phyloP scores from a whole-genome alignment of 2,329 filamentous ascomycete species.

The Penicillium digitatum region DNA sequence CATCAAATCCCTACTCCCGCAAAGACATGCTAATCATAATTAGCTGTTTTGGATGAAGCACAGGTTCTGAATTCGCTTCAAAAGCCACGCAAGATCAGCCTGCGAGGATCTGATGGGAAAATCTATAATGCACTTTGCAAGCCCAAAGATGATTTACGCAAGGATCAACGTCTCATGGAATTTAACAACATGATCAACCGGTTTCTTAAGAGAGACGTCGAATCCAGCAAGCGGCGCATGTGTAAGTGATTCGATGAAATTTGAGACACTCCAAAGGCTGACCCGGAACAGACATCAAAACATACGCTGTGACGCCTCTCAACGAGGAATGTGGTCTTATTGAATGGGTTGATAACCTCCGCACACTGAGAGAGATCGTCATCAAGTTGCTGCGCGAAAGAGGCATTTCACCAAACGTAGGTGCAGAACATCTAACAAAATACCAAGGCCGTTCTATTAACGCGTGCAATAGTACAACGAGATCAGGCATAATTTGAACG shows the following conservation, averaged over 20 bases:
- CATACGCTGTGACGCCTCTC: conserved; percentile 91
- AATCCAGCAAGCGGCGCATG: conserved; percentile 81
- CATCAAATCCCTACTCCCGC: neutral
- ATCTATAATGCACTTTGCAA: conserved; percentile 91
- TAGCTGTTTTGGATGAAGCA: conserved; percentile 76
- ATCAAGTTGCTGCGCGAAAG: conserved; percentile 72
- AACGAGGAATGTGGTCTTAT: conserved; percentile 98
- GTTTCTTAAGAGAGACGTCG: conserved; percentile 83
- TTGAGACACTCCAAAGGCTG: conserved; percentile 5
- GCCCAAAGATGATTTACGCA: conserved; percentile 94
- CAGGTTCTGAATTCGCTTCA: conserved; percentile 86
- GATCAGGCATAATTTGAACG: conserved; percentile 58
- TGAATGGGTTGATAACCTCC: conserved; percentile 96
- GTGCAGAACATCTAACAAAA: conserved; percentile 9
- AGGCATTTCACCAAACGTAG: conserved; percentile 55
- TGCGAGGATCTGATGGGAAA: conserved; percentile 82
- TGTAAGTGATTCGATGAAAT: conserved; percentile 43
- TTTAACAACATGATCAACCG: conserved; percentile 99
- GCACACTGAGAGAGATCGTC: conserved; percentile 87
- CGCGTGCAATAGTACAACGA: conserved; percentile 56
- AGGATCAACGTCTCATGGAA: conserved; percentile 97
- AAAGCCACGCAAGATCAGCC: conserved; percentile 83
- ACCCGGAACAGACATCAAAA: conserved; percentile 66
- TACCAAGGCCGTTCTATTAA: neutral
- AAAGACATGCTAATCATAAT: conserved; percentile 16